phyloP scores from a whole-genome alignment of 2,329 filamentous ascomycete genomes.

The Neoarthrinium moseri region DNA sequence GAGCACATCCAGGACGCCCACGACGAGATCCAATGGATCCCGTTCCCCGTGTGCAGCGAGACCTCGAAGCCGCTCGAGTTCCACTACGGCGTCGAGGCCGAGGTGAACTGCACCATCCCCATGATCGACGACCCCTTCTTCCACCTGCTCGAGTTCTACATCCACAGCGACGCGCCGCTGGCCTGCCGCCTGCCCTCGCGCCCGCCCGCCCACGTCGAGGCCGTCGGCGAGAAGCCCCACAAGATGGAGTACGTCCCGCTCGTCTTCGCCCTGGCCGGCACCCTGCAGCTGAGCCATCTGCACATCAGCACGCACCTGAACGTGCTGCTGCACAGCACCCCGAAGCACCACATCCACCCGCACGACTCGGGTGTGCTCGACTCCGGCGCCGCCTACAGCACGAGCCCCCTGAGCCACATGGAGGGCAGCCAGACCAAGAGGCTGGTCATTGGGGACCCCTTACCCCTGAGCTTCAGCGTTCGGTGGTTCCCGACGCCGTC shows the following conservation, averaged over 20 bases:
- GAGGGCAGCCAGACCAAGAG: slow-evolving; percentile 54
- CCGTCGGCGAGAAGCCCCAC: slow-evolving; percentile 49
- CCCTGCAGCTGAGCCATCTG: slow-evolving; percentile 82
- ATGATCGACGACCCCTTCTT: slow-evolving; percentile 78
- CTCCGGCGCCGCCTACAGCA: slow-evolving; percentile 83
- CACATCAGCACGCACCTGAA: slow-evolving; percentile 91
- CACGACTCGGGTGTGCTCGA: slow-evolving; percentile 78
- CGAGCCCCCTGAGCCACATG: slow-evolving; percentile 66
- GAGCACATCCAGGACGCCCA: slow-evolving; percentile 82
- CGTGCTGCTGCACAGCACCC: slow-evolving; percentile 73
- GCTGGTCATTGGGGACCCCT: slow-evolving; percentile 82
- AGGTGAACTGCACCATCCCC: slow-evolving; percentile 81
- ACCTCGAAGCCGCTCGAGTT: slow-evolving; percentile 80
- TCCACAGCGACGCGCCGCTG: slow-evolving; percentile 92
- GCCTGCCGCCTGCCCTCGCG: slow-evolving; percentile 85
- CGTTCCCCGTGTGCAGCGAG: slow-evolving; percentile 88
- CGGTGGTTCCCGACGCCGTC: slow-evolving; percentile 81
- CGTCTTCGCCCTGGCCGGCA: slow-evolving; percentile 85
- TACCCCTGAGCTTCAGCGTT: slow-evolving; percentile 77
- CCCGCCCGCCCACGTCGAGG: slow-evolving; percentile 58
- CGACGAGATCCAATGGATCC: slow-evolving; percentile 86
- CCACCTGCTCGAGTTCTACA: slow-evolving; percentile 93
- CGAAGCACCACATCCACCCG: slow-evolving; percentile 60
- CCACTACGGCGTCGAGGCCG: slow-evolving; percentile 77
- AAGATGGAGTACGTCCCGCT: slow-evolving; percentile 73